Conservation (phyloP, 2,329 filamentous ascomycete genomes). For the Trichoderma semiorbis region DNA sequence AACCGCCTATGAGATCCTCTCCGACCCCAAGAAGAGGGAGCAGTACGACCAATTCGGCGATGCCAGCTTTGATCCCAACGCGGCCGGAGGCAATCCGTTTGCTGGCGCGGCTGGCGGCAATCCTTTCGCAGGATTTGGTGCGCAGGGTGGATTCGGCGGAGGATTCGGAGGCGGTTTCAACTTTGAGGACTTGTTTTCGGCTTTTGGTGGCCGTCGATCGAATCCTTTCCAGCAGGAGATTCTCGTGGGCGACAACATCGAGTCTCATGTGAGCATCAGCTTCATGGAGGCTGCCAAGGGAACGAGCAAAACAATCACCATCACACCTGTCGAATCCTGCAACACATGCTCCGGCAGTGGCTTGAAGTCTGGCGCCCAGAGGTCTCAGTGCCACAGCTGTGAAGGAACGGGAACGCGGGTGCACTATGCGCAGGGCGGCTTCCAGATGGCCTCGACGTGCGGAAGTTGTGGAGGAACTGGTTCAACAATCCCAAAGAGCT, state of each 20-base stretch:
- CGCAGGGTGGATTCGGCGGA: constrained; percentile 63
- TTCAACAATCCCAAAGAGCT: constrained; percentile 69
- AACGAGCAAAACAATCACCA: constrained; percentile 78
- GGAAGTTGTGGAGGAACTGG: constrained; percentile 76
- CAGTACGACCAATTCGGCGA: constrained; percentile 89
- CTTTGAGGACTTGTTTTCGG: constrained; percentile 92
- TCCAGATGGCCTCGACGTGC: constrained; percentile 94
- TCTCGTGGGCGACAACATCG: constrained; percentile 91
- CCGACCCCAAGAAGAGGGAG: constrained; percentile 88
- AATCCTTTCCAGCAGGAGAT: constrained; percentile 75
- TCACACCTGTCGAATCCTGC: constrained; percentile 78
- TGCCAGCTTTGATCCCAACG: constrained; percentile 78
- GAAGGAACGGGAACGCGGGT: constrained; percentile 83
- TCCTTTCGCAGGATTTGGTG: constrained; percentile 57
- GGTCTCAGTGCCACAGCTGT: constrained; percentile 72
- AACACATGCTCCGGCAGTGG: constrained; percentile 80
- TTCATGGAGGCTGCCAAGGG: constrained; percentile 97
- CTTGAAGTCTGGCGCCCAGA: constrained; percentile 74
- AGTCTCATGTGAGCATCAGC: constrained; percentile 86
- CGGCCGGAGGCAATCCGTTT: constrained; percentile 59
- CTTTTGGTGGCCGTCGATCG: constrained; percentile 64
- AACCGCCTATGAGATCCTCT: constrained; percentile 87
- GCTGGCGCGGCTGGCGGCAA: constrained; percentile 60
- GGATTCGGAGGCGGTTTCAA: constrained; percentile 83
- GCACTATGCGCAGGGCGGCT: constrained; percentile 86